These are phyloP conservation scores for Senna tora DNA, from an alignment of 306 rosid species.

Conservation along the genomic window DNA sequence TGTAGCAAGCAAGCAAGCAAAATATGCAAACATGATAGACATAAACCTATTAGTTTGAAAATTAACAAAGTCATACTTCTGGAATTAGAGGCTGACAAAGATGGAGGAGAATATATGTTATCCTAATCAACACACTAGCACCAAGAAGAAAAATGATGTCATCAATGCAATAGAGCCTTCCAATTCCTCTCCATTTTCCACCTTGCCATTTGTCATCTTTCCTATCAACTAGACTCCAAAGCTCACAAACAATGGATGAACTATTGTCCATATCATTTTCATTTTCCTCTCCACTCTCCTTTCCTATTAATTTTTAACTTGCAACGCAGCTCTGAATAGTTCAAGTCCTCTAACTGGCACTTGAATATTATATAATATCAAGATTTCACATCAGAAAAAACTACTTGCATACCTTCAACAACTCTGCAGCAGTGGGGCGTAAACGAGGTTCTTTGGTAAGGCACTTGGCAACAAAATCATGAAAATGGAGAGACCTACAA, in stretches of 20 bases:
- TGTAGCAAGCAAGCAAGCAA: conserved; percentile 36
- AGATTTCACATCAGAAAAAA: conserved; percentile 16
- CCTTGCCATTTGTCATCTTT: conserved; percentile 12
- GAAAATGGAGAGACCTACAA: conserved; percentile 91
- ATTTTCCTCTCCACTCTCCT: neutral
- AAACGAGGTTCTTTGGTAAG: conserved; percentile 93
- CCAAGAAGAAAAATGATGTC: conserved; percentile 10
- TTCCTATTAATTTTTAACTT: conserved; percentile 3
- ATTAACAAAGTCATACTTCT: conserved; percentile 17
- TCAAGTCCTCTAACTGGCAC: conserved; percentile 20
- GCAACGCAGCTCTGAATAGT: conserved; percentile 17
- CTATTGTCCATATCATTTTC: neutral
- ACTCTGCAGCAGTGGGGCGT: conserved; percentile 93
- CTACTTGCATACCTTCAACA: conserved; percentile 78
- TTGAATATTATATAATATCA: neutral
- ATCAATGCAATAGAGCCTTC: conserved; percentile 1
- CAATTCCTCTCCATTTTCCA: conserved; percentile 26
- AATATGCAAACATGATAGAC: conserved; percentile 28
- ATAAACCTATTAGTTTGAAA: conserved; percentile 24
- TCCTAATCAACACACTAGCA: neutral
- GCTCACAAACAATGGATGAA: conserved; percentile 15
- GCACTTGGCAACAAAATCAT: conserved; percentile 97
- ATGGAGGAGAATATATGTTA: neutral
- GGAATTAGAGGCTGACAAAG: neutral
- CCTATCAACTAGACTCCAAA: conserved; percentile 12